Percentiles rank a stretch among this genome's conserved stretches.
Evolutionary conservation across 2,329 filamentous ascomycete species (phyloP).

Genomic region (Periconia digitata): DNA sequence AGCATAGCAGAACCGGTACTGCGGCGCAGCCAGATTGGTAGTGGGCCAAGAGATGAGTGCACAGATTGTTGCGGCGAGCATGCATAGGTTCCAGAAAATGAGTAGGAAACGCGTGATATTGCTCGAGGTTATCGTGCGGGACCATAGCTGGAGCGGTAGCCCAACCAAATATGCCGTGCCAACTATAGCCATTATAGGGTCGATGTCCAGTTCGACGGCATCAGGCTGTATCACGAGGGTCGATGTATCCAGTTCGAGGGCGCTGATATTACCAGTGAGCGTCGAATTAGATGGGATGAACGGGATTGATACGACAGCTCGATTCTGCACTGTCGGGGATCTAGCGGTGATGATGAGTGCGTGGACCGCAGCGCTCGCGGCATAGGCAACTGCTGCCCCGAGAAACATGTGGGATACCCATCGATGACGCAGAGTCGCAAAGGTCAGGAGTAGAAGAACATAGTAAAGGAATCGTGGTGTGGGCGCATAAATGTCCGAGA

Average conservation of each 20-base stretch:
- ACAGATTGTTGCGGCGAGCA: slow-evolving; percentile 12
- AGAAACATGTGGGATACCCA: slow-evolving; percentile 10
- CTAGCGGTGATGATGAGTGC: slow-evolving; percentile 8
- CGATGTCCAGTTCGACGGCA: slow-evolving; percentile 15
- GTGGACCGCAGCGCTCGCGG: slow-evolving; percentile 14
- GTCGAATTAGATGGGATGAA: not conserved
- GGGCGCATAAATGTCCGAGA: slow-evolving; percentile 12
- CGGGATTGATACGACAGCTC: slow-evolving; percentile 3
- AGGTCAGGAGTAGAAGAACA: slow-evolving; percentile 6
- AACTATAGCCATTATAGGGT: slow-evolving; percentile 14
- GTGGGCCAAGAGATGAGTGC: slow-evolving; percentile 9
- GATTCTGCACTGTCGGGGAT: not conserved
- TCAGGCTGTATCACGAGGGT: slow-evolving; percentile 8
- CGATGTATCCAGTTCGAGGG: not conserved
- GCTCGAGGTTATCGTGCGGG: slow-evolving; percentile 13
- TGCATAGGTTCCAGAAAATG: slow-evolving; percentile 12
- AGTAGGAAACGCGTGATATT: slow-evolving; percentile 10
- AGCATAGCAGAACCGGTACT: slow-evolving; percentile 13
- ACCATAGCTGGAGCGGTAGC: slow-evolving; percentile 12
- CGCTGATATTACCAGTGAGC: not conserved
- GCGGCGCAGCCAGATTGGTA: slow-evolving; percentile 6
- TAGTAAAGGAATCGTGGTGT: slow-evolving; percentile 9
- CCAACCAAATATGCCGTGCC: slow-evolving; percentile 13
- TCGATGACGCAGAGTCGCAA: slow-evolving; percentile 5
- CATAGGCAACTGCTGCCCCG: slow-evolving; percentile 7